Conservation (phyloP, 208 protist species). For the Wallacemonas sp. region DNA sequence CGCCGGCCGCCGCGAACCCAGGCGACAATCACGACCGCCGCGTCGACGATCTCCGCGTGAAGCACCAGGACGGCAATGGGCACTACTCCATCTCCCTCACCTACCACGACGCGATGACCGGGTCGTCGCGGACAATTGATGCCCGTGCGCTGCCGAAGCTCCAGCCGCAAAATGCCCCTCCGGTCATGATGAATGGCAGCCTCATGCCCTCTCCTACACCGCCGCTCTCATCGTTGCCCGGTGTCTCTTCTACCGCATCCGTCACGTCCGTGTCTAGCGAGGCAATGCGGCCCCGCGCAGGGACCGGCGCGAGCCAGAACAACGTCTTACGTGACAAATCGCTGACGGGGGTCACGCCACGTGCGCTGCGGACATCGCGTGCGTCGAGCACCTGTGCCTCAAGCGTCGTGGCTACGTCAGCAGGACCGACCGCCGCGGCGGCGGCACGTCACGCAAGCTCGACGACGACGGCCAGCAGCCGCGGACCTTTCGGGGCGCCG, state of each 20-base stretch:
- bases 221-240: too few relatives aligned
- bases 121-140: slow-evolving; percentile 50
- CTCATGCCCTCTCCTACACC: too few relatives aligned
- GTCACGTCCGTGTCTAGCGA: too few relatives aligned
- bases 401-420: background rate
- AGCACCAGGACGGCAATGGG: slow-evolving; percentile 31
- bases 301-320: too few relatives aligned
- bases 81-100: slow-evolving; percentile 62
- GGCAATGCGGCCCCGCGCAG: too few relatives aligned
- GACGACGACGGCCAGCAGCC: background rate
- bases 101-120: slow-evolving; percentile 56
- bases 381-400: background rate
- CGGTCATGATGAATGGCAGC: background rate
- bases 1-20: background rate
- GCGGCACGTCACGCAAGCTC: background rate
- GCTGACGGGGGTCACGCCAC: background rate
- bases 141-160: slow-evolving; percentile 45
- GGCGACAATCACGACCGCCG: slow-evolving; percentile 42
- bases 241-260: too few relatives aligned
- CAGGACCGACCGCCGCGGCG: background rate
- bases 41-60: slow-evolving; percentile 59
- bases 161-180: slow-evolving; percentile 16
- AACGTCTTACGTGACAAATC: background rate
- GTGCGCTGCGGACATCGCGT: background rate
- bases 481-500: slow-evolving; percentile 34